Percentiles rank a stretch among this genome's conserved stretches.
Evolutionary conservation across 306 rosid genomes (phyloP).

Genomic region (Arachis hypogaea): DNA sequence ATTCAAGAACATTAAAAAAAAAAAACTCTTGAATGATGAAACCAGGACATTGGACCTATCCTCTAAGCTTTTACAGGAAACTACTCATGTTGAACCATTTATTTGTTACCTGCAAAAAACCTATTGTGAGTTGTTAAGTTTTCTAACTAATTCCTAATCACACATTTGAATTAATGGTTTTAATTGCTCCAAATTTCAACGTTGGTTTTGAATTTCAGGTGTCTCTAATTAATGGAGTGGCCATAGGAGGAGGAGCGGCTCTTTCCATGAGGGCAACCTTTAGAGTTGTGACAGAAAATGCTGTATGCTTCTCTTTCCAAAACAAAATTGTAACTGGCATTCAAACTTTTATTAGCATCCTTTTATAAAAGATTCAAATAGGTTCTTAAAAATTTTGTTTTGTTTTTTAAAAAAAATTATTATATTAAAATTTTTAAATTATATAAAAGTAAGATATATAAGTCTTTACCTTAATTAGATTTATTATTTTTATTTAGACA

Average conservation of each 20-base stretch:
- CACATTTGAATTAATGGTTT: neutral
- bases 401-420: no score
- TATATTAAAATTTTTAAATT: no score
- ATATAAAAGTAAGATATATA: no score
- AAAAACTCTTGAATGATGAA: neutral
- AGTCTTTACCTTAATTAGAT: no score
- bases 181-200: neutral
- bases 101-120: conserved; percentile 37
- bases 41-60: conserved; percentile 43
- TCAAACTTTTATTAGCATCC: no score
- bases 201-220: conserved; percentile 21
- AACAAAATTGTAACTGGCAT: no score
- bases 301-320: conserved; percentile 10
- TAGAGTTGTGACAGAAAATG: conserved; percentile 40
- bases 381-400: no score
- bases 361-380: no score
- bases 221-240: conserved; percentile 34
- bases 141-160: neutral
- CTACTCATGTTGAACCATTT: conserved; percentile 21
- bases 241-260: conserved; percentile 44
- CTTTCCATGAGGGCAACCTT: conserved; percentile 29
- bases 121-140: conserved; percentile 19
- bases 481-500: no score
- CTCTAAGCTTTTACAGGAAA: conserved; percentile 22
- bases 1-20: neutral